These are phyloP conservation scores for Solanum clarkiae DNA, from an alignment of 257 asterid genomes.

Conservation along the genomic window DNA sequence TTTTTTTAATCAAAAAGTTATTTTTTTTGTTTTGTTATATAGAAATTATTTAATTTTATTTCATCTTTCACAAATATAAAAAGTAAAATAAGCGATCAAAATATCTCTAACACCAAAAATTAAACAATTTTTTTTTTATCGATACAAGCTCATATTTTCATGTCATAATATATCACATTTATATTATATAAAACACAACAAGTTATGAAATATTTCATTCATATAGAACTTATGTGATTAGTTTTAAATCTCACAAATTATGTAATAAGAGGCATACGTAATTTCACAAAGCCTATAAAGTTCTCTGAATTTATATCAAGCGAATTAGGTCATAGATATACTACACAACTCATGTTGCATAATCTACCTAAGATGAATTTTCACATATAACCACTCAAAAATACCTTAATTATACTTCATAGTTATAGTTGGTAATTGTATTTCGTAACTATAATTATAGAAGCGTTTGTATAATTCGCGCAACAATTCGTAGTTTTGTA, in stretches of 20 bases:
- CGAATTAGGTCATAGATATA: background rate
- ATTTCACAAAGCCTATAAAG: background rate
- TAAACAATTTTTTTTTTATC: background rate
- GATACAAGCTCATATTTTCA: background rate
- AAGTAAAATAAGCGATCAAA: background rate
- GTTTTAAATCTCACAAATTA: background rate
- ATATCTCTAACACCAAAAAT: background rate
- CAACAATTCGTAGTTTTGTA: no score
- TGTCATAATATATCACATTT: background rate
- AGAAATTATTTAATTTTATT: no score
- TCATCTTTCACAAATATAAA: background rate
- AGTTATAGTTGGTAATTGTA: no score
- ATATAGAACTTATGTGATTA: background rate
- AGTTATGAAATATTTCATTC: background rate
- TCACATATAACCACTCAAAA: no score
- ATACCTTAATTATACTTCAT: no score
- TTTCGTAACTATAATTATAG: no score
- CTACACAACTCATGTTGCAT: background rate
- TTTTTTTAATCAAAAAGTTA: no score
- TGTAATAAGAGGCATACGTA: background rate
- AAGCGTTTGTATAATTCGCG: no score
- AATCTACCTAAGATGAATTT: background rate
- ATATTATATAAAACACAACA: background rate
- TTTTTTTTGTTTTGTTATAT: no score
- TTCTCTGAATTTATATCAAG: background rate